Evolutionary conservation across 257 asterid species (phyloP).

Genomic region (Solanum tacnaense): DNA sequence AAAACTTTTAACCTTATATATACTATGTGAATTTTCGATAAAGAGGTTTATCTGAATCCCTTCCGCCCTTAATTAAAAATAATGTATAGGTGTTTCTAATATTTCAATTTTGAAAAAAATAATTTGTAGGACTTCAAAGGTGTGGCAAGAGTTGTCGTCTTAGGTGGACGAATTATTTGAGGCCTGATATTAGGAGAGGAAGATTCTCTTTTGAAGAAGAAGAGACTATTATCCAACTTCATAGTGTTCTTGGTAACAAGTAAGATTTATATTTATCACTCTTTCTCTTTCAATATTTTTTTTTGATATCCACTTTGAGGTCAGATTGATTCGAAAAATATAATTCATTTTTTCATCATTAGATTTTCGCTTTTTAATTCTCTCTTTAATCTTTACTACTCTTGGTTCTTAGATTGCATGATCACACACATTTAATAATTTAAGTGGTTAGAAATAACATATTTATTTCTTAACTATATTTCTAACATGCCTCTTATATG

Average conservation of each 20-base stretch:
- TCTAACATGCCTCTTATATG: background rate
- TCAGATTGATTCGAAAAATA: background rate
- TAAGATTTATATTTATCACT: slow-evolving; percentile 13
- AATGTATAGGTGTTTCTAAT: background rate
- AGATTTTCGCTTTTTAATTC: background rate
- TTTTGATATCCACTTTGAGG: background rate
- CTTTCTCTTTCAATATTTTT: too few relatives aligned
- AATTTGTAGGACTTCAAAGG: slow-evolving; percentile 49
- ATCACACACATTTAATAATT: background rate
- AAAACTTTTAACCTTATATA: background rate
- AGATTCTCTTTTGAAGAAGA: slow-evolving; percentile 83
- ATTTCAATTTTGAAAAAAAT: background rate
- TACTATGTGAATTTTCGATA: background rate
- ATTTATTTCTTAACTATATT: background rate
- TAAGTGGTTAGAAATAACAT: background rate
- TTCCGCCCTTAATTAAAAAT: background rate
- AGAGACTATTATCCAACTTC: slow-evolving; percentile 71
- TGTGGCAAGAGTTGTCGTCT: slow-evolving; percentile 90
- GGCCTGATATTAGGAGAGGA: slow-evolving; percentile 88
- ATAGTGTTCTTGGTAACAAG: slow-evolving; percentile 82
- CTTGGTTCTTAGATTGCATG: background rate
- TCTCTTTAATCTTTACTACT: background rate
- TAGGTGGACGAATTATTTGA: slow-evolving; percentile 68
- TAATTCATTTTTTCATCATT: background rate
- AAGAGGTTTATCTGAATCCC: too few relatives aligned